Percentiles rank a stretch among this genome's conserved stretches.
Conservation (phyloP, 2,329 filamentous ascomycete species). For the Cladosporium oxysporum region DNA sequence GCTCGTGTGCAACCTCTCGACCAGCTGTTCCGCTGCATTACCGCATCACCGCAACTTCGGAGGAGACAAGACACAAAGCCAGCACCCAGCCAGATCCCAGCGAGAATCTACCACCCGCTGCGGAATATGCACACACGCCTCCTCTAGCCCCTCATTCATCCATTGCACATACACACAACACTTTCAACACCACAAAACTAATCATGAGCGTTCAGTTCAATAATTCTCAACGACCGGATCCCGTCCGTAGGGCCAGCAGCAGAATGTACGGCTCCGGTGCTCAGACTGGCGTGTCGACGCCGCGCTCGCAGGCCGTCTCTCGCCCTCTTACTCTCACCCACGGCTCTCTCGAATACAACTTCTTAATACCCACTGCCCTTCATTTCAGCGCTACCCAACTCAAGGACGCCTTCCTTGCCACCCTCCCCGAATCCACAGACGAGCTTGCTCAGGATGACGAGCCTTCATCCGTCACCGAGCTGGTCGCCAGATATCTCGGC, state of each 20-base stretch:
- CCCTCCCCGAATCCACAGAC: constrained; percentile 87
- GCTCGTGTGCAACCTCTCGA: not conserved
- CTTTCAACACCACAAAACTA: constrained; percentile 2
- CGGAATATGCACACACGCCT: constrained; percentile 7
- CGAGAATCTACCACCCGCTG: not conserved
- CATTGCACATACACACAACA: not conserved
- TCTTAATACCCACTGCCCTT: constrained; percentile 90
- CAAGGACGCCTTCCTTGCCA: constrained; percentile 84
- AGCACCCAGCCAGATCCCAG: constrained; percentile 2
- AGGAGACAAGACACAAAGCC: constrained; percentile 10
- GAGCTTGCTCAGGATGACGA: constrained; percentile 98
- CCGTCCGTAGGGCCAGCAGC: constrained; percentile 28
- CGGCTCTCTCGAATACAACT: constrained; percentile 93
- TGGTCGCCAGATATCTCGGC: constrained; percentile 91
- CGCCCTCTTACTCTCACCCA: constrained; percentile 88
- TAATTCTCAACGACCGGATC: constrained; percentile 21
- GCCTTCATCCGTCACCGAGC: constrained; percentile 90
- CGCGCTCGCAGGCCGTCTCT: constrained; percentile 88
- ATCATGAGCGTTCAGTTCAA: constrained; percentile 21
- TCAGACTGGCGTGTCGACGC: constrained; percentile 95
- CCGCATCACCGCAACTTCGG: constrained; percentile 8
- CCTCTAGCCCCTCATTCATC: not conserved
- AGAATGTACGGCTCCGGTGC: constrained; percentile 83
- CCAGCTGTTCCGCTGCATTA: constrained; percentile 3
- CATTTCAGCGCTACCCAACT: constrained; percentile 96